Evolutionary conservation across 2,329 filamentous ascomycete genomes (phyloP).

Genomic region (Ophiostoma quercus): DNA sequence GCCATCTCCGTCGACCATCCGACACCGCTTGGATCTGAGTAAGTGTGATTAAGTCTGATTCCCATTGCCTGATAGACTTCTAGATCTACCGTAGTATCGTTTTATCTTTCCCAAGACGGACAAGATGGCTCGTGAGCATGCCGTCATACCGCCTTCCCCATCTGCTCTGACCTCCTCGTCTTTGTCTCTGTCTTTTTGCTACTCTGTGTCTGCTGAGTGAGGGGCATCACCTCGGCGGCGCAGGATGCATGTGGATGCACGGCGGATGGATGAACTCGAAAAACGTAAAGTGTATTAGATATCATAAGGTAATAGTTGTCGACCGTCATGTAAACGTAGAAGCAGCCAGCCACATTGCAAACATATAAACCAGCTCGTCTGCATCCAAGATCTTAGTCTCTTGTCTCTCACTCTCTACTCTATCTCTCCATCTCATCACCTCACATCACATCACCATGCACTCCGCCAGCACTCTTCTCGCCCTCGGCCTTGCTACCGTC

Average conservation of each 20-base stretch:
- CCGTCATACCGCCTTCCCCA: slow-evolving; percentile 5
- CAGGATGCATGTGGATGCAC: slow-evolving; percentile 9
- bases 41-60: no score
- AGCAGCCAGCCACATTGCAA: background rate
- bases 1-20: background rate
- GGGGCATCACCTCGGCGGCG: slow-evolving; percentile 1
- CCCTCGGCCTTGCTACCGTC: slow-evolving; percentile 37
- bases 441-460: slow-evolving; percentile 12
- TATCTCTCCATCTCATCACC: background rate
- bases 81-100: background rate
- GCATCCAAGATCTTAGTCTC: background rate
- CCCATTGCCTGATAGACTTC: background rate
- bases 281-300: background rate
- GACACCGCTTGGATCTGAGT: background rate
- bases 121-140: background rate
- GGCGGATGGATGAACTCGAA: background rate
- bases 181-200: background rate
- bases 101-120: slow-evolving; percentile 9
- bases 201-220: background rate
- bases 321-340: background rate
- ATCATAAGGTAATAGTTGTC: background rate
- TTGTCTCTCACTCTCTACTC: background rate
- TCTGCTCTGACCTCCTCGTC: background rate
- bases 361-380: slow-evolving; percentile 9
- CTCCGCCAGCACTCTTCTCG: slow-evolving; percentile 8